Evolutionary conservation across 306 rosid species (phyloP).

Genomic region (Carpinus fangiana): DNA sequence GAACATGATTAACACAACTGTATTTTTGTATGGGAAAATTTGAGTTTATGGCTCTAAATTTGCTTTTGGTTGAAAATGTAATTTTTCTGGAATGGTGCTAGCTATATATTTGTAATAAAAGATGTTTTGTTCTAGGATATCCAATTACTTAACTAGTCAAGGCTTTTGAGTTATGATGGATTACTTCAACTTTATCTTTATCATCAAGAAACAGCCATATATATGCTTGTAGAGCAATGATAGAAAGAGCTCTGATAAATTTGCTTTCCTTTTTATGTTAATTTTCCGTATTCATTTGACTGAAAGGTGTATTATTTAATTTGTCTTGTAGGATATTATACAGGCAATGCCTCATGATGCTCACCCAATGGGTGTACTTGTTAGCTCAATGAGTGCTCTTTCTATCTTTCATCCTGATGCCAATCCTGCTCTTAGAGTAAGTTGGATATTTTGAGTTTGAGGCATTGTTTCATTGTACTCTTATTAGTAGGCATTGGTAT

Average conservation of each 20-base stretch:
- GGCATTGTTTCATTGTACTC: constrained; percentile 1
- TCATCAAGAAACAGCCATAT: background rate
- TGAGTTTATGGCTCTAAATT: background rate
- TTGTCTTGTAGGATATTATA: constrained; percentile 68
- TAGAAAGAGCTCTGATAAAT: background rate
- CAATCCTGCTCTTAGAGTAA: constrained; percentile 84
- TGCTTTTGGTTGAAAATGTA: background rate
- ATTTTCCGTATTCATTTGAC: constrained; percentile 18
- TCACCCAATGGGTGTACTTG: constrained; percentile 94
- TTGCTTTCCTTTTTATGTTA: constrained; percentile 1
- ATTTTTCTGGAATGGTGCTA: background rate
- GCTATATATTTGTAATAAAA: background rate
- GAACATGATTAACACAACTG: background rate
- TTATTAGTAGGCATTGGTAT: constrained; percentile 10
- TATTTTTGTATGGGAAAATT: background rate
- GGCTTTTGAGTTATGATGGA: background rate
- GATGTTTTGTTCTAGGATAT: background rate
- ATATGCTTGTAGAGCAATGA: background rate
- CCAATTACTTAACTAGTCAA: background rate
- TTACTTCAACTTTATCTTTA: background rate
- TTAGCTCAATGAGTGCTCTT: constrained; percentile 81
- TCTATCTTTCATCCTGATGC: constrained; percentile 92
- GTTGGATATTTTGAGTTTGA: constrained; percentile 21
- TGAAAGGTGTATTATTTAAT: constrained; percentile 8
- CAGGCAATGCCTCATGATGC: constrained; percentile 96